Evolutionary conservation across 345 rosid species (phyloP).

Genomic region (Hirschfeldia incana): DNA sequence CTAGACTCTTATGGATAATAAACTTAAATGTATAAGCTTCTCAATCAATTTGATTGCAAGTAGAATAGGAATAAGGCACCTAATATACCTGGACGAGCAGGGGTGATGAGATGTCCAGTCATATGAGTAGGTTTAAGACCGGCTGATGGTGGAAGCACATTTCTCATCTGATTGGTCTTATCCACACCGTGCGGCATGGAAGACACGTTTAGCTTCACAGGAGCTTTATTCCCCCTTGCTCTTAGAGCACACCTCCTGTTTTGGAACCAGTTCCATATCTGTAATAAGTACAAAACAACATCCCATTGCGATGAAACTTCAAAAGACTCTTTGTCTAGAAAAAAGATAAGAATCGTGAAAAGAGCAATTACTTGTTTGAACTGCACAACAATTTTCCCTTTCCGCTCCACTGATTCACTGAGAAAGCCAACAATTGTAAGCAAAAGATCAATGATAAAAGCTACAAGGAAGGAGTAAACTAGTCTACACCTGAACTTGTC

Average conservation of each 20-base stretch:
- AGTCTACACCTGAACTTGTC: slow-evolving; percentile 77
- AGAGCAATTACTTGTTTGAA: slow-evolving; percentile 76
- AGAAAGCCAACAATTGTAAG: slow-evolving; percentile 27
- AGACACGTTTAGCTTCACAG: slow-evolving; percentile 75
- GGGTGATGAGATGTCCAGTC: slow-evolving; percentile 48
- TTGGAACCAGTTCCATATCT: slow-evolving; percentile 99
- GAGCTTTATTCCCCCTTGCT: slow-evolving; percentile 76
- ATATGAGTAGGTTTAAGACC: slow-evolving; percentile 52
- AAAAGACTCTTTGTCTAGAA: background rate
- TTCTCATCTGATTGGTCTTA: slow-evolving; percentile 55
- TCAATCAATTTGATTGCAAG: background rate
- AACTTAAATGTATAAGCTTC: background rate
- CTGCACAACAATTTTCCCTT: slow-evolving; percentile 84
- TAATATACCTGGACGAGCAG: slow-evolving; percentile 61
- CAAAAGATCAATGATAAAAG: background rate
- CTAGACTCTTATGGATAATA: slow-evolving; percentile 9
- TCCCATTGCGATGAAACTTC: background rate
- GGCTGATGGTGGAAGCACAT: slow-evolving; percentile 50
- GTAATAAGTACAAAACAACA: slow-evolving; percentile 6
- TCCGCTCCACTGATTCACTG: slow-evolving; percentile 77
- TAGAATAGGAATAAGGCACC: background rate
- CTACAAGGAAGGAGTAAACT: slow-evolving; percentile 11
- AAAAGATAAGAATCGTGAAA: background rate
- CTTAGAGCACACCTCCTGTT: slow-evolving; percentile 93
- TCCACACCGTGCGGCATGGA: slow-evolving; percentile 64